Percentiles rank a stretch among this genome's conserved stretches.
Conservation (phyloP, 495 filamentous ascomycete genomes). For the Tuber borchii region DNA sequence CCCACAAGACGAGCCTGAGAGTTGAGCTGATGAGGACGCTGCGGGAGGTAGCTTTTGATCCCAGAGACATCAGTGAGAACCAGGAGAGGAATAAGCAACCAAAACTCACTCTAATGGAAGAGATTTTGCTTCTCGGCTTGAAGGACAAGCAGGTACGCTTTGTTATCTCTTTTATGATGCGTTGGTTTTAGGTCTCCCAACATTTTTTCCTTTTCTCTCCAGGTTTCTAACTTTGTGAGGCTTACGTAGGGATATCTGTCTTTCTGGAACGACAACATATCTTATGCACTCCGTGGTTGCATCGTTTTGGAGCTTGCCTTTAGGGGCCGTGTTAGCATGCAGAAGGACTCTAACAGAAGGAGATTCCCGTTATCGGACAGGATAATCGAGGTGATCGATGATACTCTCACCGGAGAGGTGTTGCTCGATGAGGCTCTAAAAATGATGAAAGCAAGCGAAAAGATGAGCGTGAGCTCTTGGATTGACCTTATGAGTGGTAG, state of each 20-base stretch:
- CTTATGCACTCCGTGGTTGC: slow-evolving; percentile 91
- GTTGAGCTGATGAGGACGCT: slow-evolving; percentile 14
- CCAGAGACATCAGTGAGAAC: slow-evolving; percentile 93
- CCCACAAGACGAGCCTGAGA: neutral
- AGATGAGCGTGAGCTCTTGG: slow-evolving; percentile 98
- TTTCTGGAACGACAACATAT: slow-evolving; percentile 99
- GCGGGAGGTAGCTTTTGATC: slow-evolving; percentile 65
- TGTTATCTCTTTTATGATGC: neutral
- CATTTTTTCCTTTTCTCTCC: neutral
- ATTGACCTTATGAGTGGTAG: slow-evolving; percentile 97
- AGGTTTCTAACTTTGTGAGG: slow-evolving; percentile 21
- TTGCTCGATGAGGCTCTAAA: slow-evolving; percentile 96
- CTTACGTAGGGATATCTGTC: slow-evolving; percentile 78
- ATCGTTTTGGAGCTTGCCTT: slow-evolving; percentile 97
- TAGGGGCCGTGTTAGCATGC: slow-evolving; percentile 93
- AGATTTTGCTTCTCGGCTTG: slow-evolving; percentile 84
- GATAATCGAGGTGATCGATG: slow-evolving; percentile 92
- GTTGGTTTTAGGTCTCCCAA: slow-evolving; percentile 30
- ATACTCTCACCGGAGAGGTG: slow-evolving; percentile 94
- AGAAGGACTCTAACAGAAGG: slow-evolving; percentile 87
- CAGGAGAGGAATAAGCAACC: slow-evolving; percentile 95
- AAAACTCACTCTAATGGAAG: slow-evolving; percentile 97
- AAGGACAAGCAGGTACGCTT: slow-evolving; percentile 92
- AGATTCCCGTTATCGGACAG: slow-evolving; percentile 89
- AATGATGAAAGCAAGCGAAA: slow-evolving; percentile 99